Base-by-base conservation (phyloP, 441 rosid genomes). In the Dalechampia spathulata region DNA sequence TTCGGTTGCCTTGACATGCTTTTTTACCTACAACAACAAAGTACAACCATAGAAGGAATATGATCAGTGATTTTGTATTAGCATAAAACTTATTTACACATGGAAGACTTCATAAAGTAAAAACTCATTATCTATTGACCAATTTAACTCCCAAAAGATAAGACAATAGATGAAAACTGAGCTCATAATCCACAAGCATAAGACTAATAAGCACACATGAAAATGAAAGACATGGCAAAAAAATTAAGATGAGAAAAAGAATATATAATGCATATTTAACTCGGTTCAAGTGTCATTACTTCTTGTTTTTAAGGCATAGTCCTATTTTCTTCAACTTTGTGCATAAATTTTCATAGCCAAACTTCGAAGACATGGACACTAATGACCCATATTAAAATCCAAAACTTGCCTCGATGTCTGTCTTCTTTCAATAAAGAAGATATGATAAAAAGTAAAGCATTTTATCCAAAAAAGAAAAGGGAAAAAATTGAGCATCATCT, bases 1-100 rank as follows among this genome's bases (percentile, higher is more conserved):
- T 63, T 83, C 90, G n/a, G 96, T 90, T 65, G 72, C 83, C 68
- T 89, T 92, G 62, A 92, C 85, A 69, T 92, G 99, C 65, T 89
- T 92, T 68, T 89, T 92, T 20, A 92, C 87, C 98, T 92, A 77
- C 23, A 44, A 36, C 61, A 5, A 37, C 39, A 30, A 41, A 61
- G n/a, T n/a, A n/a, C n/a, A n/a, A n/a, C n/a, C n/a, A 34, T 8
- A 15, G 26, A 0, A 6, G 12, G 9, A 11, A 27, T 20, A 12
- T 7, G 7, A 30, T 30, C 5, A 25, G 25, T 27, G 8, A 27
- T 2, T 34, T n/a, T 6, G 22, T 48, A 38, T 3, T 12, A n/a
- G 30, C 37, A 57, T 15, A 55, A 58, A 49, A 42, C 5, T 19
- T 17, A 20, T 64, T 52, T 52, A 55, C 45, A 67, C 28, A 57